Evolutionary conservation across 2,329 filamentous ascomycete genomes (phyloP).

Genomic region (Fusarium buxicola): DNA sequence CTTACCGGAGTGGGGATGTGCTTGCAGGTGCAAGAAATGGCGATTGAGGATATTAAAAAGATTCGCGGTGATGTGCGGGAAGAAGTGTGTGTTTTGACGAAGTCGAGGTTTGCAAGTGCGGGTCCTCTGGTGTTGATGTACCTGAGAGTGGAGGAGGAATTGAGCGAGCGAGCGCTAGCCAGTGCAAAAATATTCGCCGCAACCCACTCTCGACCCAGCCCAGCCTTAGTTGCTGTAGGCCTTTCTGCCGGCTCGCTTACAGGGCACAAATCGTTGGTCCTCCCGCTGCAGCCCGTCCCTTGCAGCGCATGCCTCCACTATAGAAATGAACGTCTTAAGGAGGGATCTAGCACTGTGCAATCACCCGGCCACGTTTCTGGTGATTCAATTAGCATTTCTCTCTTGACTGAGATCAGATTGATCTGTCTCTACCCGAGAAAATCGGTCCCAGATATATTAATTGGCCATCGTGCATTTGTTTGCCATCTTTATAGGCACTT

Average conservation of each 20-base stretch:
- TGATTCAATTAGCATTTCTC: slow-evolving; percentile 11
- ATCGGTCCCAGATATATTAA: slow-evolving; percentile 22
- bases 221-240: no score
- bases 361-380: slow-evolving; percentile 28
- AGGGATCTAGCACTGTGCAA: slow-evolving; percentile 34
- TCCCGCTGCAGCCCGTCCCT: slow-evolving; percentile 36
- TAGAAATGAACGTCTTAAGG: slow-evolving; percentile 3
- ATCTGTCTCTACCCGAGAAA: slow-evolving; percentile 32
- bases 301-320: slow-evolving; percentile 37
- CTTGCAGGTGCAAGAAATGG: slow-evolving; percentile 18
- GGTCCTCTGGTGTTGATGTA: slow-evolving; percentile 38
- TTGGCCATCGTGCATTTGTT: slow-evolving; percentile 5
- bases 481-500: neutral
- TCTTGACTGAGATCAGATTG: neutral
- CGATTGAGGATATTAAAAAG: slow-evolving; percentile 29
- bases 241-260: slow-evolving; percentile 33
- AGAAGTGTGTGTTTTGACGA: slow-evolving; percentile 30
- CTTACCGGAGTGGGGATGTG: slow-evolving; percentile 23
- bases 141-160: slow-evolving; percentile 12
- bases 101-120: slow-evolving; percentile 44
- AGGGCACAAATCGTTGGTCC: slow-evolving; percentile 42
- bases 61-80: slow-evolving; percentile 35
- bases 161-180: slow-evolving; percentile 4
- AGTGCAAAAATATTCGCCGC: slow-evolving; percentile 16
- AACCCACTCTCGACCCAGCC: slow-evolving; percentile 6